A percentile compares a stretch with the other conserved stretches of the same genome.
These are phyloP conservation scores for Penicillium lagena DNA, from an alignment of 495 filamentous ascomycete genomes.

Conservation along the genomic window DNA sequence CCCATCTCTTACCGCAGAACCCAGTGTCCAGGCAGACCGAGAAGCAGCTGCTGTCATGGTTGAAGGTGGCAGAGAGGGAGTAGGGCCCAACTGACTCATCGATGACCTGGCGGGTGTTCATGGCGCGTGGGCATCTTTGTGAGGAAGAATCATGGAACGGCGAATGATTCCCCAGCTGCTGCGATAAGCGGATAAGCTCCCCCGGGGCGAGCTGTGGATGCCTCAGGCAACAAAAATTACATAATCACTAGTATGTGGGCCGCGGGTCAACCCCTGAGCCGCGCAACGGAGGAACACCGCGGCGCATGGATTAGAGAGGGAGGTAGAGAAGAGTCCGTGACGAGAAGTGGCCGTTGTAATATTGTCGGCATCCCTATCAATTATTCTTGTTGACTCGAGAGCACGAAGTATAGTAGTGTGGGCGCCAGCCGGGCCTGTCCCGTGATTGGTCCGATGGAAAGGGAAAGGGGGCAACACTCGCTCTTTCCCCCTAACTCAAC, in stretches of 20 bases:
- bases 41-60: conserved; percentile 81
- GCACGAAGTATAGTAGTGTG: conserved; percentile 6
- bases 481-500: conserved; percentile 14
- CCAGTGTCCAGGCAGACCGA: conserved; percentile 82
- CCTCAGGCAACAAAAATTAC: neutral
- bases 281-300: too few species aligned
- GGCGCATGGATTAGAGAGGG: too few species aligned
- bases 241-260: neutral
- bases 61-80: conserved; percentile 82
- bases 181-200: conserved; percentile 20
- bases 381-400: neutral
- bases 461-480: conserved; percentile 28
- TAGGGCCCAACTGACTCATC: conserved; percentile 67
- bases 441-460: conserved; percentile 20
- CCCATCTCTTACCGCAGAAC: conserved; percentile 63
- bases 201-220: conserved; percentile 4
- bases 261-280: neutral
- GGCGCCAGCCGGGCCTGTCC: conserved; percentile 12
- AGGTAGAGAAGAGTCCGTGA: too few species aligned
- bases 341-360: too few species aligned
- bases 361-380: too few species aligned
- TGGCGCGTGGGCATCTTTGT: conserved; percentile 21
- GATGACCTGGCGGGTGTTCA: conserved; percentile 88
- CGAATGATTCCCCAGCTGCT: neutral
- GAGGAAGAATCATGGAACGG: neutral